Evolutionary conservation across 2,329 filamentous ascomycete genomes (phyloP).

Genomic region (Pyricularia sp.): DNA sequence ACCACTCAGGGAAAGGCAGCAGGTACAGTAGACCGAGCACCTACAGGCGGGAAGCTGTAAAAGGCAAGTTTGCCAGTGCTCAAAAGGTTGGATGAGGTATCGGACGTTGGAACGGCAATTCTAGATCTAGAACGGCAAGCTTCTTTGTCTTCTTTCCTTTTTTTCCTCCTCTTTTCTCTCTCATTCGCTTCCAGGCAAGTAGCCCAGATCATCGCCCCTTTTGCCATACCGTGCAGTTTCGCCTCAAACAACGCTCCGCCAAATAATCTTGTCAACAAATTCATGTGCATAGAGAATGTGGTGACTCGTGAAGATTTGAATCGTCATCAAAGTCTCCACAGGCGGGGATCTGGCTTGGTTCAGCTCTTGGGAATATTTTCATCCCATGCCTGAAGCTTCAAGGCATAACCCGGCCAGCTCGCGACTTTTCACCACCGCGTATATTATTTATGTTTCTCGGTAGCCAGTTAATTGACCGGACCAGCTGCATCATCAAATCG

Average conservation of each 20-base stretch:
- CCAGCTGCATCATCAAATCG: not conserved
- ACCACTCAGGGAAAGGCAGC: not conserved
- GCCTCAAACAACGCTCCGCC: not conserved
- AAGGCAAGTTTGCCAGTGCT: not conserved
- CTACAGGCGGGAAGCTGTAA: not conserved
- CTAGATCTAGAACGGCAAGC: not conserved
- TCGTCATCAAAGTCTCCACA: not conserved
- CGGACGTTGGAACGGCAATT: not conserved
- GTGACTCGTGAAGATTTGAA: not conserved
- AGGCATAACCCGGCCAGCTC: not conserved
- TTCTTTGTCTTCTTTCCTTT: too few species aligned
- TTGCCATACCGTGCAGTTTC: not conserved
- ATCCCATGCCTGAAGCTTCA: not conserved
- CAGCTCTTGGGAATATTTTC: not conserved
- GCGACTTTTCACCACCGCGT: not conserved
- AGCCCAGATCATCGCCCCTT: not conserved
- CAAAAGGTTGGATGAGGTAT: not conserved
- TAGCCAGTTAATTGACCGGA: not conserved
- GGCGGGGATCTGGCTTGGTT: not conserved
- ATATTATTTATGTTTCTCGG: not conserved
- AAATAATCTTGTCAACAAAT: not conserved
- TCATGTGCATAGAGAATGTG: not conserved
- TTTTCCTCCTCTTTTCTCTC: too few species aligned
- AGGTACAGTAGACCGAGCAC: not conserved
- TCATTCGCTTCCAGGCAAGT: too few species aligned